Evolutionary conservation across 495 filamentous ascomycete species (phyloP).

Genomic region (Melanomma pulvis-pyrius): DNA sequence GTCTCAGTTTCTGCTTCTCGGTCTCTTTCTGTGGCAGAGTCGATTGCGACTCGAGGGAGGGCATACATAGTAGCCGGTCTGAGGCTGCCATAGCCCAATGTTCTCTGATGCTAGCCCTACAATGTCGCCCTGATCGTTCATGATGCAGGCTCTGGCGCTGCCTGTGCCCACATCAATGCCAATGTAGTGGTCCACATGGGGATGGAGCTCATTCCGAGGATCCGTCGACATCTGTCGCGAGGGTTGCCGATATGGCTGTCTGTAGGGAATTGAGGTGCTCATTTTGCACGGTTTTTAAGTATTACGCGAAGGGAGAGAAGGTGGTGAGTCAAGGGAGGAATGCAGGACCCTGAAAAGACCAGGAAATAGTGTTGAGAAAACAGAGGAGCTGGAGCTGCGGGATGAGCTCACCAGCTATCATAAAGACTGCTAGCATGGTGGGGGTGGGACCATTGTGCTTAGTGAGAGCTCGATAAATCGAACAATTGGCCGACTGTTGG

Average conservation of each 20-base stretch:
- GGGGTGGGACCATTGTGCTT: conserved; percentile 17
- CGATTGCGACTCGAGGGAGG: conserved; percentile 8
- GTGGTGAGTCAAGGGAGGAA: not conserved
- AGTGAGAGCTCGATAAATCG: conserved; percentile 8
- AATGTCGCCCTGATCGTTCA: conserved; percentile 87
- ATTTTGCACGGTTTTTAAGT: conserved; percentile 8
- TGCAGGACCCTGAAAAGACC: conserved; percentile 3
- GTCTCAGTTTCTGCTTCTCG: conserved; percentile 16
- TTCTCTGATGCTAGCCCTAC: conserved; percentile 87
- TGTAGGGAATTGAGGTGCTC: conserved; percentile 36
- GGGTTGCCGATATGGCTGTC: conserved; percentile 42
- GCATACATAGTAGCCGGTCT: conserved; percentile 79
- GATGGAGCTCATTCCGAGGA: conserved; percentile 57
- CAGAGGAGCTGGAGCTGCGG: conserved; percentile 13
- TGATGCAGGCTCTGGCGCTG: conserved; percentile 91
- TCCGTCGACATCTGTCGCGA: conserved; percentile 61
- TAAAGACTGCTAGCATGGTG: conserved; percentile 12
- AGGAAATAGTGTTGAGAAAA: conserved; percentile 25
- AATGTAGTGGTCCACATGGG: conserved; percentile 71
- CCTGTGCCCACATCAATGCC: conserved; percentile 97
- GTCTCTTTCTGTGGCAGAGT: not conserved
- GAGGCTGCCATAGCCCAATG: conserved; percentile 93
- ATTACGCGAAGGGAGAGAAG: not conserved
- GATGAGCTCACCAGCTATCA: conserved; percentile 29
- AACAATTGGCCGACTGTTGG: not conserved